Percentiles rank a stretch among this genome's conserved stretches.
Conservation (phyloP, 768 basidiomycete species). For the Basidioascus undulatus region DNA sequence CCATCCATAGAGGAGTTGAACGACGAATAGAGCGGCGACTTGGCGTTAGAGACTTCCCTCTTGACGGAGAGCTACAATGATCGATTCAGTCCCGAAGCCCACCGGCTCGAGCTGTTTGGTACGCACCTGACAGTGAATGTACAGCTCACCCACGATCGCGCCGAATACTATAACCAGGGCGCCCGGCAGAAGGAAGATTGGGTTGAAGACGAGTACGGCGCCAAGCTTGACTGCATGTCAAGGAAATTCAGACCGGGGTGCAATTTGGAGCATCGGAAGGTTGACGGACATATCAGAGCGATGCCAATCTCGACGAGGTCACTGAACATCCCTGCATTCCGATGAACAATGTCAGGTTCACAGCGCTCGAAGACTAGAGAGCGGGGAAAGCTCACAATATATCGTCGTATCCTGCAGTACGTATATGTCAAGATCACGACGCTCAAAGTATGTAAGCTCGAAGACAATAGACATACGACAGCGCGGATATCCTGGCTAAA, state of each 20-base stretch:
- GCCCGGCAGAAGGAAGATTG: constrained; percentile 27
- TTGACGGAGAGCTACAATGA: constrained; percentile 34
- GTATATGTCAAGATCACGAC: constrained; percentile 16
- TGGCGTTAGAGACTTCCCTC: constrained; percentile 30
- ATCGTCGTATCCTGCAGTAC: constrained; percentile 11
- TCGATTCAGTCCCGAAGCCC: too few species aligned
- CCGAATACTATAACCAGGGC: constrained; percentile 24
- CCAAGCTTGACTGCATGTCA: constrained; percentile 24
- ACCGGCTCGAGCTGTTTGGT: too few species aligned
- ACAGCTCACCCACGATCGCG: constrained; percentile 25
- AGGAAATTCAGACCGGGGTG: too few species aligned
- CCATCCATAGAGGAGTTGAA: too few species aligned
- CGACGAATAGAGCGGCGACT: constrained; percentile 28
- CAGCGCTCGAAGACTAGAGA: constrained; percentile 8
- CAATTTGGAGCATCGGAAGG: constrained; percentile 21
- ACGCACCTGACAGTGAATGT: constrained; percentile 33
- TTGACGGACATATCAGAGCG: too few species aligned
- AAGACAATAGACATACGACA: constrained; percentile 6
- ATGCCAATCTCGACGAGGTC: too few species aligned
- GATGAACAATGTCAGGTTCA: constrained; percentile 13
- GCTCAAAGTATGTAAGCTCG: background rate
- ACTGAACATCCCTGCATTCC: too few species aligned
- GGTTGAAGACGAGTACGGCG: constrained; percentile 25
- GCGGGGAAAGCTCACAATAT: constrained; percentile 2
- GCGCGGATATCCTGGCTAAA: constrained; percentile 27